Conservation (phyloP, 2,329 filamentous ascomycete species). For the Rhytidhysteron rufulum region DNA sequence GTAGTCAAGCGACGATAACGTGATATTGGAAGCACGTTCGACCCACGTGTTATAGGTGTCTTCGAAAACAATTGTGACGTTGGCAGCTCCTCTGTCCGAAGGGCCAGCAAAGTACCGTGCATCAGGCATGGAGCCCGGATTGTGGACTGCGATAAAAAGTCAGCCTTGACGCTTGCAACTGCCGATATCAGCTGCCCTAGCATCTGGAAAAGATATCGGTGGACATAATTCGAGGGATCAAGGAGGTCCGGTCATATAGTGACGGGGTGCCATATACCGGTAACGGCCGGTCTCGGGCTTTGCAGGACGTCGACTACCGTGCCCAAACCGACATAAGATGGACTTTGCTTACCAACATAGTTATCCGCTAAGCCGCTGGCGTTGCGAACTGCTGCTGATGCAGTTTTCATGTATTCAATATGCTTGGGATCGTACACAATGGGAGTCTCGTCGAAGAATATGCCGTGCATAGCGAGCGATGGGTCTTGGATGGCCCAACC, state of each 20-base stretch:
- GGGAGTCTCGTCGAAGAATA: slow-evolving; percentile 50
- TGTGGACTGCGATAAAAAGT: slow-evolving; percentile 19
- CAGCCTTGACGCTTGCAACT: slow-evolving; percentile 21
- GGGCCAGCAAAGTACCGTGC: slow-evolving; percentile 14
- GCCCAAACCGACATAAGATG: slow-evolving; percentile 17
- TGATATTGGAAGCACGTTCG: slow-evolving; percentile 4
- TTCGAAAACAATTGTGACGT: slow-evolving; percentile 20
- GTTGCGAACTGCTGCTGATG: slow-evolving; percentile 13
- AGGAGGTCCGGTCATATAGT: slow-evolving; percentile 9
- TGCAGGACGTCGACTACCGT: slow-evolving; percentile 6
- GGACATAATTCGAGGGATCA: slow-evolving; percentile 2
- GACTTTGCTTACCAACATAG: slow-evolving; percentile 19
- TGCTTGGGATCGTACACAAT: slow-evolving; percentile 14
- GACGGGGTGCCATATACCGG: slow-evolving; percentile 9
- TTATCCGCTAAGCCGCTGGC: slow-evolving; percentile 21
- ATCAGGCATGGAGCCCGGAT: slow-evolving; percentile 19
- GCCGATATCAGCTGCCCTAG: slow-evolving; percentile 12
- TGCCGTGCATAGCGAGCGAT: slow-evolving; percentile 42
- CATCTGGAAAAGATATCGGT: slow-evolving; percentile 1
- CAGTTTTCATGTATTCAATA: slow-evolving; percentile 17
- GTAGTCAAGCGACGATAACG: slow-evolving; percentile 11
- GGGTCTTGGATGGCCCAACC: slow-evolving; percentile 40
- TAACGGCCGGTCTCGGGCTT: slow-evolving; percentile 11
- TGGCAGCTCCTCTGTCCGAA: slow-evolving; percentile 4
- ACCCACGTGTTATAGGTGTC: slow-evolving; percentile 16